Percentiles rank a stretch among this genome's conserved stretches.
Conservation (phyloP, 2,329 filamentous ascomycete genomes). For the Pseudogymnoascus sp. region DNA sequence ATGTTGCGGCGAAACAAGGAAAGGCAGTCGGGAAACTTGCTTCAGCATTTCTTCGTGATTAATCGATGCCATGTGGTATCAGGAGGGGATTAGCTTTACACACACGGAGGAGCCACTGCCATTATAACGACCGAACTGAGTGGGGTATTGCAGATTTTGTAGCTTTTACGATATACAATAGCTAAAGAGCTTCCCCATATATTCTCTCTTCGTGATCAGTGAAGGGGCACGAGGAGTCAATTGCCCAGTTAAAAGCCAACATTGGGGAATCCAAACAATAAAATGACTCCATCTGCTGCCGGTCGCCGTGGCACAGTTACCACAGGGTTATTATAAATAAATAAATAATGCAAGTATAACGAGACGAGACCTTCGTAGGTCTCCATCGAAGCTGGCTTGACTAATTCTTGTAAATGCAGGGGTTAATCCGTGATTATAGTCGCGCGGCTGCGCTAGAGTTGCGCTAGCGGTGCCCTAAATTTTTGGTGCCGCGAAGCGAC, state of each 20-base stretch:
- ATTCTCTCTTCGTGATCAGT: background rate
- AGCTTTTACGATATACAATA: background rate
- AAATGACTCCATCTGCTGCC: background rate
- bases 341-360: background rate
- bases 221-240: background rate
- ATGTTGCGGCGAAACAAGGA: background rate
- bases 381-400: background rate
- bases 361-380: background rate
- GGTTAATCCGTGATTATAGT: background rate
- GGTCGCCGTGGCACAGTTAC: background rate
- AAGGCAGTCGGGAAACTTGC: background rate
- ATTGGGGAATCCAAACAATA: background rate
- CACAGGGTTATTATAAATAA: background rate
- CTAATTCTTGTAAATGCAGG: background rate
- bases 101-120: background rate
- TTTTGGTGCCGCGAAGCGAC: conserved; percentile 5
- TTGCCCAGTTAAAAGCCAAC: background rate
- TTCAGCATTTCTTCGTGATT: background rate
- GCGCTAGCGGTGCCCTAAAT: conserved; percentile 9
- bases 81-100: background rate
- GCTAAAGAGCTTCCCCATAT: background rate
- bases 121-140: background rate
- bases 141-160: background rate
- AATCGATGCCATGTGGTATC: background rate
- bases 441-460: background rate